These are phyloP conservation scores for Aspergillus amoenus DNA, from an alignment of 2,329 filamentous ascomycete genomes.

Conservation along the genomic window DNA sequence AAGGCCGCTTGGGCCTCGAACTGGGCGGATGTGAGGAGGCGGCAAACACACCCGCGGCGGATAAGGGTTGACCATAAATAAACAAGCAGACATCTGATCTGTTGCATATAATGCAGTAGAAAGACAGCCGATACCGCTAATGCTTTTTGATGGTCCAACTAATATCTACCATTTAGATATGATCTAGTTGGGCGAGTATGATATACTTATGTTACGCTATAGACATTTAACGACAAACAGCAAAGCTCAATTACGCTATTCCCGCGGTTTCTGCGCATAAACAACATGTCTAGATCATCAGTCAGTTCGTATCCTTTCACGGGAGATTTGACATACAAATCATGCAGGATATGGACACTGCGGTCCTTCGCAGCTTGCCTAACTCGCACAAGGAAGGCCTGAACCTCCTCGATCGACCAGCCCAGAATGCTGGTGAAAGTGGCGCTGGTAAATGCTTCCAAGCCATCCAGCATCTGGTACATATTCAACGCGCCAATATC, in stretches of 20 bases:
- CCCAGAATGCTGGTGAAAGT: conserved; percentile 6
- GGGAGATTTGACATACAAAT: not conserved
- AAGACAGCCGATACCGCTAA: too few species aligned
- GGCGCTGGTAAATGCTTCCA: conserved; percentile 3
- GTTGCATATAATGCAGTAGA: too few species aligned
- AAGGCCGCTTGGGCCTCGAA: too few species aligned
- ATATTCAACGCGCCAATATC: conserved; percentile 7
- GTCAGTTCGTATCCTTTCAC: not conserved
- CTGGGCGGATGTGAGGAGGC: too few species aligned
- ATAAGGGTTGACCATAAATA: too few species aligned
- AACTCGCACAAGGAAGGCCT: conserved; percentile 6
- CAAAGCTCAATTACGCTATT: not conserved
- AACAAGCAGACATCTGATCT: too few species aligned
- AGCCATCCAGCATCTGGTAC: conserved; percentile 5
- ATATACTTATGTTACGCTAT: too few species aligned
- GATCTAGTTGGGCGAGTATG: too few species aligned
- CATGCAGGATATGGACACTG: conserved; percentile 8
- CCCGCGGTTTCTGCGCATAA: conserved; percentile 1
- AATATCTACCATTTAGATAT: too few species aligned
- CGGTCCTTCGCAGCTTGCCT: not conserved
- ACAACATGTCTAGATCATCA: not conserved
- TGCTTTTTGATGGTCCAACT: too few species aligned
- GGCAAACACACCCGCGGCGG: too few species aligned
- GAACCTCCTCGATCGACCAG: conserved; percentile 6
- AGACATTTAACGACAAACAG: too few species aligned